Conservation (phyloP, 495 filamentous ascomycete genomes). For the Cercophora sp. region DNA sequence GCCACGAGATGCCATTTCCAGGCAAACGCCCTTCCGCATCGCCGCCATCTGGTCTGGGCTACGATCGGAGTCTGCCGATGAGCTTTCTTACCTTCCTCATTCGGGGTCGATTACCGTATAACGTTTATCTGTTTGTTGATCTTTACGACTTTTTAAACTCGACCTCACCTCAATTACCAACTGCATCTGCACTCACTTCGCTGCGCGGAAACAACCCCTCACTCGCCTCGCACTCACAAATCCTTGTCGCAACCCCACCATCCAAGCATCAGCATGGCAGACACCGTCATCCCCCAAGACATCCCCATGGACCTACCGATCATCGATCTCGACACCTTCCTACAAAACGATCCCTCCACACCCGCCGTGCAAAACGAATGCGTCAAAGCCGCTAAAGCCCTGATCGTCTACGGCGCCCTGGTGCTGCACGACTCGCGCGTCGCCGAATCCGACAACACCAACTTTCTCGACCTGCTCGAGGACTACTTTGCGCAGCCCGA, state of each 20-base stretch:
- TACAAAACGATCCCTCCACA: conserved; percentile 28
- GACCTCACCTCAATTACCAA: background rate
- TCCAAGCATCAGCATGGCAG: background rate
- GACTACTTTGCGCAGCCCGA: conserved; percentile 52
- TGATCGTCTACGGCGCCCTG: conserved; percentile 47
- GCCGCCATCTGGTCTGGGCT: background rate
- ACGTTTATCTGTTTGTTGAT: background rate
- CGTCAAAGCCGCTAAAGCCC: conserved; percentile 38
- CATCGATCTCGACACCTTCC: conserved; percentile 50
- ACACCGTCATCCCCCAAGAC: conserved; percentile 12
- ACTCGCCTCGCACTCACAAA: background rate
- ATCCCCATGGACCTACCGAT: conserved; percentile 49
- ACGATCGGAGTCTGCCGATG: background rate
- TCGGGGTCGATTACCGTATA: too few species aligned
- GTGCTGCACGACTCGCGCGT: conserved; percentile 51
- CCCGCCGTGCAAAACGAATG: conserved; percentile 41
- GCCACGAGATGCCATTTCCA: conserved; percentile 1
- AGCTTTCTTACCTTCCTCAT: background rate
- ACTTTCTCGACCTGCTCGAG: conserved; percentile 50
- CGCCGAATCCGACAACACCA: conserved; percentile 43
- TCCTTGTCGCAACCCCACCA: background rate
- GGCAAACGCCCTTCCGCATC: conserved; percentile 4
- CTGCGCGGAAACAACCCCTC: too few species aligned
- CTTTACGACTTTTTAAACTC: background rate
- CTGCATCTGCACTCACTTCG: too few species aligned